A percentile compares a stretch with the other conserved stretches of the same genome.
Conservation (phyloP, 768 basidiomycete species). For the Ramaria rubella region DNA sequence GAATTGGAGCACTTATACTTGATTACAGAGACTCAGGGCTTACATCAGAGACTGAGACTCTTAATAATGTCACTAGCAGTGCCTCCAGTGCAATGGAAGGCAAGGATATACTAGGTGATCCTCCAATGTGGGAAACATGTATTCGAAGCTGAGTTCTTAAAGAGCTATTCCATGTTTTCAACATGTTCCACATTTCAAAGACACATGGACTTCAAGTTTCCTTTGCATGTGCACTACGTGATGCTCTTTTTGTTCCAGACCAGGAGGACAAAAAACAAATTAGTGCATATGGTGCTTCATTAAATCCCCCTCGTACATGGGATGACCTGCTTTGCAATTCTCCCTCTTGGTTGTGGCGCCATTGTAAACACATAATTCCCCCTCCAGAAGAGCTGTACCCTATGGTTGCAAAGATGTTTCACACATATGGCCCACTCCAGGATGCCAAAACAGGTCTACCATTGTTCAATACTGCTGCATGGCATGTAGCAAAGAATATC, state of each 20-base stretch:
- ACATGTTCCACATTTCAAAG: slow-evolving; percentile 23
- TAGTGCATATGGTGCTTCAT: background rate
- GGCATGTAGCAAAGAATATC: slow-evolving; percentile 26
- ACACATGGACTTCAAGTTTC: slow-evolving; percentile 22
- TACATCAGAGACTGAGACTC: too few relatives aligned
- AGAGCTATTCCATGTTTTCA: slow-evolving; percentile 22
- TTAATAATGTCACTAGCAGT: background rate
- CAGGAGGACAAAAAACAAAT: slow-evolving; percentile 15
- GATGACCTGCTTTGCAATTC: slow-evolving; percentile 1
- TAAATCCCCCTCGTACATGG: slow-evolving; percentile 12
- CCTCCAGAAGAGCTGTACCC: slow-evolving; percentile 26
- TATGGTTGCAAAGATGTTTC: slow-evolving; percentile 23
- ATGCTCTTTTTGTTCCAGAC: slow-evolving; percentile 23
- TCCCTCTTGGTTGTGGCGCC: slow-evolving; percentile 23
- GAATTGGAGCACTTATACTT: too few relatives aligned
- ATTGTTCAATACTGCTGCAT: slow-evolving; percentile 26
- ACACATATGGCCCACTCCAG: slow-evolving; percentile 28
- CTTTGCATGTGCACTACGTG: slow-evolving; percentile 18
- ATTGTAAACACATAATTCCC: slow-evolving; percentile 25
- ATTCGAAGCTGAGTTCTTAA: slow-evolving; percentile 24
- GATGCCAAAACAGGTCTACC: slow-evolving; percentile 24
- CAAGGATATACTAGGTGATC: slow-evolving; percentile 1
- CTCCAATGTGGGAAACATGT: slow-evolving; percentile 23
- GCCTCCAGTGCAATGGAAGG: background rate
- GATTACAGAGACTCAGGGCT: too few relatives aligned